Evolutionary conservation across 2,329 filamentous ascomycete genomes (phyloP).

Genomic region (Fusarium sp.): DNA sequence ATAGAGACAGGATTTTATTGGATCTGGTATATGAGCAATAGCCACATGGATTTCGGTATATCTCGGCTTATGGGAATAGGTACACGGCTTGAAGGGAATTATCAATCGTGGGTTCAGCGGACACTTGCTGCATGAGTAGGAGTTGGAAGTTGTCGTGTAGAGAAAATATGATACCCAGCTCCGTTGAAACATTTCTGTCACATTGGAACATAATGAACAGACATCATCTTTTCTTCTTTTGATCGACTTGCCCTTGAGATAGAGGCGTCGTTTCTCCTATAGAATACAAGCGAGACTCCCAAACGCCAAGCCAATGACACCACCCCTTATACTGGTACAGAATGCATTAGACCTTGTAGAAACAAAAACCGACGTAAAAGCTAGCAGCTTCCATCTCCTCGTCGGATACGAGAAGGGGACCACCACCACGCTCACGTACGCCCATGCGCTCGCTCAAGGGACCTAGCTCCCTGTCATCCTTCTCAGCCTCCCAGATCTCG

Average conservation of each 20-base stretch:
- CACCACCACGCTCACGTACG: conserved; percentile 79
- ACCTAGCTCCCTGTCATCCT: conserved; percentile 84
- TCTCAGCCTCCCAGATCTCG: conserved; percentile 93
- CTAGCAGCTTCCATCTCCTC: conserved; percentile 93
- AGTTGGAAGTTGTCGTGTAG: conserved; percentile 44
- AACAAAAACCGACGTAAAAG: conserved; percentile 96
- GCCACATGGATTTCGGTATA: neutral
- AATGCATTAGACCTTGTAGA: conserved; percentile 82
- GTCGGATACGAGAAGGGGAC: conserved; percentile 77
- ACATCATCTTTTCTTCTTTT: conserved; percentile 32
- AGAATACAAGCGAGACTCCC: conserved; percentile 14
- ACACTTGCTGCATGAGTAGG: conserved; percentile 36
- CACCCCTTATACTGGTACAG: neutral
- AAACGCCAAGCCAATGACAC: conserved; percentile 16
- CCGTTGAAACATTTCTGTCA: conserved; percentile 32
- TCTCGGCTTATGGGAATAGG: neutral
- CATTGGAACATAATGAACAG: conserved; percentile 37
- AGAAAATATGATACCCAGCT: conserved; percentile 52
- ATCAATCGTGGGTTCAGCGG: neutral
- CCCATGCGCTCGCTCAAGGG: conserved; percentile 96
- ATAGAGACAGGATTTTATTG: conserved; percentile 3
- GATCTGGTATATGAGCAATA: neutral
- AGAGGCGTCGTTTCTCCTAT: conserved; percentile 6
- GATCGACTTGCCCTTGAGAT: neutral
- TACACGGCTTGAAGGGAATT: neutral